Conservation (phyloP, 805 yeast genomes). For the Jamesozyma gamospora region DNA sequence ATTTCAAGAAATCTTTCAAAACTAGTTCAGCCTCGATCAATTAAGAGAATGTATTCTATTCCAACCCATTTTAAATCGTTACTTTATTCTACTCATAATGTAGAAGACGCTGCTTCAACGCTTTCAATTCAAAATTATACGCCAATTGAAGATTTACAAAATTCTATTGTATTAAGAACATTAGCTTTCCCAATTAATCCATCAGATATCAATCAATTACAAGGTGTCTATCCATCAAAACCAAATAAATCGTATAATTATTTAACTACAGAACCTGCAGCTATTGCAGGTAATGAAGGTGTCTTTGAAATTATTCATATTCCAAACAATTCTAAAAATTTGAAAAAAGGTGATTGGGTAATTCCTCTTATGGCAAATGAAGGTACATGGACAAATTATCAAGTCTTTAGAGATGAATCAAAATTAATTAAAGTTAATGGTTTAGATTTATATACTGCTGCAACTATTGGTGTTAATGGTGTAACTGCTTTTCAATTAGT, state of each 20-base stretch:
- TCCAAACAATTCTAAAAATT: conserved; percentile 32
- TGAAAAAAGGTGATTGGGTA: conserved; percentile 70
- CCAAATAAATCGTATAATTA: conserved; percentile 47
- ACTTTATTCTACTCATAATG: conserved; percentile 23
- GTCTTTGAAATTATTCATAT: conserved; percentile 71
- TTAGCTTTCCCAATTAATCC: conserved; percentile 85
- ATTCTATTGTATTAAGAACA: conserved; percentile 46
- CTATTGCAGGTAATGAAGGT: conserved; percentile 93
- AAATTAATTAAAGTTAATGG: conserved; percentile 46
- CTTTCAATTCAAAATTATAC: conserved; percentile 20
- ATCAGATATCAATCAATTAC: conserved; percentile 74
- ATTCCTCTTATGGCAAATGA: conserved; percentile 67
- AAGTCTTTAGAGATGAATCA: conserved; percentile 44
- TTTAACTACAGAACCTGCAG: conserved; percentile 55
- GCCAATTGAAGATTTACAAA: conserved; percentile 19
- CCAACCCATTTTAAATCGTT: conserved; percentile 24
- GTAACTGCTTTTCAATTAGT: conserved; percentile 86
- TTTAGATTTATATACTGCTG: conserved; percentile 55
- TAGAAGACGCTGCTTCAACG: conserved; percentile 23
- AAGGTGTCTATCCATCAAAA: conserved; percentile 75
- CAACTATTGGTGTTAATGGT: conserved; percentile 88
- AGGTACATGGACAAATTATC: conserved; percentile 88
- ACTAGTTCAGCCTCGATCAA: neutral
- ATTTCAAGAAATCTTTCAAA: neutral
- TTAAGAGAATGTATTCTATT: conserved; percentile 11